Base-by-base conservation (phyloP, 257 asterid genomes). In the Agastache rugosa region DNA sequence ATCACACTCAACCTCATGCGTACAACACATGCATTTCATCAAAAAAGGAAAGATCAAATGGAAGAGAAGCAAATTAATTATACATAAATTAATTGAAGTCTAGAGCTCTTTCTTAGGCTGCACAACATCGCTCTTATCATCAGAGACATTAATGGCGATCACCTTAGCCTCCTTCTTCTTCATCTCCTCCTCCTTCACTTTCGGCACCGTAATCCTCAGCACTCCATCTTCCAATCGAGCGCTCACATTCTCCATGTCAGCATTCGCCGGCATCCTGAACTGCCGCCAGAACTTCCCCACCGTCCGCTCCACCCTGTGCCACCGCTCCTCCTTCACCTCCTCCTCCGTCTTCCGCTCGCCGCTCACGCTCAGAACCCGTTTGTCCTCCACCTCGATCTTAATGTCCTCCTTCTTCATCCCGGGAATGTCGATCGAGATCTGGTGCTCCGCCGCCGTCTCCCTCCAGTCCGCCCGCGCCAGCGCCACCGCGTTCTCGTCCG, bases 261-360 rank as follows among this genome's bases (percentile, higher is more conserved):
- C 93, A n/a, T 84, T 82, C 60, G 11, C 86, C 41, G 97, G 94
- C 88, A 93, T 1, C 83, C 91, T 79, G 64, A 93, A 93, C 80
- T 78, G 98, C 81, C 97, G 67, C 97, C 94, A 85, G 81, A 93
- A 93, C 74, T 75, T 88, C 4, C 98, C 97, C 1, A 71, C 81
- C 0, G 89, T 83, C 45, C 97, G 78, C 84, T 93, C 97, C 63
- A 78, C 91, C 72, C 95, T 55, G 80, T 93, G 98, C 98, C 98
- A 93, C 73, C 84, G 83, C 74, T 89, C 98, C 3, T 88, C 96
- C 75, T 84, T 79, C 53, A 25, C 74, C 55, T 90, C 90, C 73
- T 79, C 93, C 78, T 83, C 95, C 15, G 76, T 61, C 77, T 71
- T 87, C 80, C 97, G 79, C 79, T 93, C 98, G 12, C 98, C 97